These are phyloP conservation scores for Crucihimalaya himalaica DNA, from an alignment of 345 rosid genomes.

Conservation along the genomic window DNA sequence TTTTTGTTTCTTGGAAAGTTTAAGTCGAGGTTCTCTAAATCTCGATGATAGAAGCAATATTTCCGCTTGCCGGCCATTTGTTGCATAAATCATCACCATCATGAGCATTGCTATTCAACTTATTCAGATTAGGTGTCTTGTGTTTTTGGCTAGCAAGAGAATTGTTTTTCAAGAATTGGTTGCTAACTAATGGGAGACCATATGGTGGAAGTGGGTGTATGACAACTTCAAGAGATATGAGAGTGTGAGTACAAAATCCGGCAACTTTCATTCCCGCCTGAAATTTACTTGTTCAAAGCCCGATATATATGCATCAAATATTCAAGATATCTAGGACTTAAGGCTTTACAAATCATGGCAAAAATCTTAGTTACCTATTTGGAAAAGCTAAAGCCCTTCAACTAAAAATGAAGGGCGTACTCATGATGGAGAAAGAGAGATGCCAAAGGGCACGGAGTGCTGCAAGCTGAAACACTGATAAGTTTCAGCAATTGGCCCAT, in stretches of 20 bases:
- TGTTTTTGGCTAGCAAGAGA: slow-evolving; percentile 38
- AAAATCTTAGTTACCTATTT: slow-evolving; percentile 51
- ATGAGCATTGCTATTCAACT: slow-evolving; percentile 29
- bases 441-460: slow-evolving; percentile 68
- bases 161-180: slow-evolving; percentile 26
- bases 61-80: slow-evolving; percentile 41
- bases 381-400: slow-evolving; percentile 70
- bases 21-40: slow-evolving; percentile 26
- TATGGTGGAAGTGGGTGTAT: slow-evolving; percentile 71
- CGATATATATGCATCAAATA: slow-evolving; percentile 25
- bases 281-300: slow-evolving; percentile 46
- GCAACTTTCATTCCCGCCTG: slow-evolving; percentile 58
- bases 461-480: slow-evolving; percentile 73
- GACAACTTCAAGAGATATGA: slow-evolving; percentile 72
- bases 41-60: slow-evolving; percentile 28
- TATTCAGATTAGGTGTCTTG: slow-evolving; percentile 33
- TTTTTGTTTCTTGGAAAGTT: slow-evolving; percentile 4
- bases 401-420: slow-evolving; percentile 61
- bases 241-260: slow-evolving; percentile 70
- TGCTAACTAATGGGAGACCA: slow-evolving; percentile 43
- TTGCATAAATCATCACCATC: slow-evolving; percentile 47
- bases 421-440: slow-evolving; percentile 70
- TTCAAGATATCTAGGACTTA: not conserved
- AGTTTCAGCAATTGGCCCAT: slow-evolving; percentile 47
- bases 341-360: not conserved